Evolutionary conservation across 352 stramenopile genomes (phyloP).

Genomic region (Pythium phragmiticola): DNA sequence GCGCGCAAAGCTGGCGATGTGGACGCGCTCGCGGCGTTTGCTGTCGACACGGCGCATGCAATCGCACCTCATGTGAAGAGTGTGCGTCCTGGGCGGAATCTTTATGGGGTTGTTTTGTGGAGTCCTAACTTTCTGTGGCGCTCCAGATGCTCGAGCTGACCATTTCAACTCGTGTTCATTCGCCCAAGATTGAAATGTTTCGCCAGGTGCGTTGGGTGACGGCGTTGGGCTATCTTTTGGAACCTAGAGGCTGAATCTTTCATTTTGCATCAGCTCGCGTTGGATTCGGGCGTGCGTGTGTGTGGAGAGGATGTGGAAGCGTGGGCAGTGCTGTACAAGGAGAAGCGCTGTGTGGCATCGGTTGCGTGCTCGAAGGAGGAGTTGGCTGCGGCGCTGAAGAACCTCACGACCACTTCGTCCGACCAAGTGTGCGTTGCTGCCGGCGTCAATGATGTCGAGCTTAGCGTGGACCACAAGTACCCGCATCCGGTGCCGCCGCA

Average conservation of each 20-base stretch:
- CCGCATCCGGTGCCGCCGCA: slow-evolving; percentile 33
- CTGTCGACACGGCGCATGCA: slow-evolving; percentile 48
- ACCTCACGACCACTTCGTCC: slow-evolving; percentile 19
- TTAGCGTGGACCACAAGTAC: slow-evolving; percentile 76
- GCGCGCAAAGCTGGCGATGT: slow-evolving; percentile 38
- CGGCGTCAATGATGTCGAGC: slow-evolving; percentile 65
- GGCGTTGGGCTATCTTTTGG: neutral
- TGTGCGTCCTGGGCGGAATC: slow-evolving; percentile 27
- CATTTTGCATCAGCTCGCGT: slow-evolving; percentile 33
- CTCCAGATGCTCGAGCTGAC: slow-evolving; percentile 75
- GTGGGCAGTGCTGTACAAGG: slow-evolving; percentile 75
- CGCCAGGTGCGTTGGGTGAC: slow-evolving; percentile 43
- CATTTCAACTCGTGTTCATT: slow-evolving; percentile 75
- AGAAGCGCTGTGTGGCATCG: slow-evolving; percentile 55
- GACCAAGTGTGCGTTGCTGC: slow-evolving; percentile 54
- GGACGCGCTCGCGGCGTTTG: slow-evolving; percentile 48
- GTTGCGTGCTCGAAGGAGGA: slow-evolving; percentile 56
- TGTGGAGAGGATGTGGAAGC: slow-evolving; percentile 52
- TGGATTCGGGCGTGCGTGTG: slow-evolving; percentile 64
- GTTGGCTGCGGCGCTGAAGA: slow-evolving; percentile 28
- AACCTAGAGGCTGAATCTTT: neutral
- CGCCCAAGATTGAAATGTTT: slow-evolving; percentile 82
- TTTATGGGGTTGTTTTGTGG: neutral
- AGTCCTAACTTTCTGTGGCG: neutral
- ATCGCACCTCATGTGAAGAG: slow-evolving; percentile 67